phyloP scores from a whole-genome alignment of 306 rosid genomes.

The Prunus dulcis region DNA sequence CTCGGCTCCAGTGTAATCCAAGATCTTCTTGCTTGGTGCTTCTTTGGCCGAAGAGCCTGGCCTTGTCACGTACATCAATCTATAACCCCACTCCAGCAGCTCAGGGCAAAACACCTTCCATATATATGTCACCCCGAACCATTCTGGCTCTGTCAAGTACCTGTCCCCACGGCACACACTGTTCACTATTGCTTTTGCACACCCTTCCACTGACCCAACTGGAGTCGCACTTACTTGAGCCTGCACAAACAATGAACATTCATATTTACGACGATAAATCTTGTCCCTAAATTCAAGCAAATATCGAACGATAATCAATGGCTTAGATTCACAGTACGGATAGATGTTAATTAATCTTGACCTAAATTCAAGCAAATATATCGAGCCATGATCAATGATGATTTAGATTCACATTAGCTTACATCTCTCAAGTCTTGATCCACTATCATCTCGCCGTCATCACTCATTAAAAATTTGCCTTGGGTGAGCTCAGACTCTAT shows the following conservation, averaged over 20 bases:
- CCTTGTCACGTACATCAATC: neutral
- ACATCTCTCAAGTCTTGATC: slow-evolving; percentile 64
- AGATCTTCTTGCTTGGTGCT: slow-evolving; percentile 24
- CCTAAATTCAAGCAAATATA: no score
- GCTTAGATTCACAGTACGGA: no score
- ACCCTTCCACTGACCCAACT: slow-evolving; percentile 9
- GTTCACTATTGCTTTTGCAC: slow-evolving; percentile 31
- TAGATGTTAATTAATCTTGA: no score
- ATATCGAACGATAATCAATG: no score
- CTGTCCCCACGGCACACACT: slow-evolving; percentile 33
- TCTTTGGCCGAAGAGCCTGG: slow-evolving; percentile 19
- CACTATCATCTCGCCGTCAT: slow-evolving; percentile 30
- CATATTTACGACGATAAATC: no score
- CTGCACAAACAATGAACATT: slow-evolving; percentile 2
- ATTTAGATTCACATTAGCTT: neutral
- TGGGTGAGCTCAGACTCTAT: slow-evolving; percentile 44
- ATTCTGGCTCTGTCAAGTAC: slow-evolving; percentile 39
- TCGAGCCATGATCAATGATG: no score
- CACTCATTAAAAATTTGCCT: slow-evolving; percentile 37
- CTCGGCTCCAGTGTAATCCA: slow-evolving; percentile 26
- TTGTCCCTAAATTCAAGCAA: no score
- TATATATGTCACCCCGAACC: slow-evolving; percentile 27
- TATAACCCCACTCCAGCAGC: slow-evolving; percentile 28
- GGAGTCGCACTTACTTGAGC: slow-evolving; percentile 24
- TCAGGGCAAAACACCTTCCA: slow-evolving; percentile 44